Base-by-base conservation (phyloP, 23 red algal genomes). In the Chondrus crispus region DNA sequence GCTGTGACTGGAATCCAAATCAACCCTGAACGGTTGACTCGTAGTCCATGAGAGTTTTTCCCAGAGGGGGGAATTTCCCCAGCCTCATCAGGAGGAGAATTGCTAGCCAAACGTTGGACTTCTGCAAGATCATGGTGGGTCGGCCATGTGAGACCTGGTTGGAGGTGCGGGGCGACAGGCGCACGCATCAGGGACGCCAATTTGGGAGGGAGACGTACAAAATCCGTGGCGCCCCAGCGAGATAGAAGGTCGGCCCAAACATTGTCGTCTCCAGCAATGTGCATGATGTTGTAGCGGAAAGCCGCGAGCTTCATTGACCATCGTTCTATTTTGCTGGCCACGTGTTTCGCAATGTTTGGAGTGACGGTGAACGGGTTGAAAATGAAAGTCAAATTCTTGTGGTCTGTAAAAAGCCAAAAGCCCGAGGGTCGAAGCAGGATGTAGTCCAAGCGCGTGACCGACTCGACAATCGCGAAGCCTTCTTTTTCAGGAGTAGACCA, bases 371-470 rank as follows among this genome's bases (percentile, higher is more conserved):
- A 19, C 8, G 53, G 78, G 46, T 83, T 38, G 52, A 58, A 68
- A 1, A 83, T 83, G 78, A 35, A 83, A 7, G 45, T 57, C 19
- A 82, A 47, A 38, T 83, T 83, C 48, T 58, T 35, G 52, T 83
- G 78, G 45, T 83, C 78, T 16, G 78, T 83, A 62, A 58, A 83
- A n/a, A 83, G n/a, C 46, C 2, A 37, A 52, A 83, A 83, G 29
- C 51, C 46, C 8, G 48, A 14, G n/a, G 2, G 46, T 20, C 41
- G 26, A 16, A 30, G 52, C 22, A 58, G 0, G 20, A 83, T 58
- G 48, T 62, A 83, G 26, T 83, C 48, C 0, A 83, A 26, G 8
- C 46, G 26, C 12, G 46, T 62, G 32, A 63, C 26, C 8, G 78
- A 35, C 46, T 83, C 32, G n/a, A 83, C 52, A 47, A 83, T 62